These are phyloP conservation scores for Annulohypoxylon truncatum DNA, from an alignment of 2,329 filamentous ascomycete genomes.

Conservation along the genomic window DNA sequence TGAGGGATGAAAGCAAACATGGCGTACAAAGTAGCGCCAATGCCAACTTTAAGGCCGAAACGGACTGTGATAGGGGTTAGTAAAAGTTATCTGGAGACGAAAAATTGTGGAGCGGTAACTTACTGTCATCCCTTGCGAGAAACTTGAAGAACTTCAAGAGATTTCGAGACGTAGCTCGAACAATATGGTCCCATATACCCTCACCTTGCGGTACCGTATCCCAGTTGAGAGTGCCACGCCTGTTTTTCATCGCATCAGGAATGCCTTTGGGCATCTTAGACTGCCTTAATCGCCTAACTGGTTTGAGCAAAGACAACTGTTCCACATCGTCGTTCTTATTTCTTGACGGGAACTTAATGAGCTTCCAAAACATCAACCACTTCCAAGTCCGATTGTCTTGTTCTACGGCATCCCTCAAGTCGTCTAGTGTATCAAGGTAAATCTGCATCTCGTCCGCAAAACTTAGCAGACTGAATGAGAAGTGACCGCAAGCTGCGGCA, in stretches of 20 bases:
- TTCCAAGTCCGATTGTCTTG: conserved; percentile 75
- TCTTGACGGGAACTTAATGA: conserved; percentile 49
- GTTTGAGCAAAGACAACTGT: conserved; percentile 55
- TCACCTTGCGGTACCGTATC: conserved; percentile 61
- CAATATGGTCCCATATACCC: conserved; percentile 53
- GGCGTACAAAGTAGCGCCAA: conserved; percentile 89
- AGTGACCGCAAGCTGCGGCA: conserved; percentile 96
- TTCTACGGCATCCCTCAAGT: conserved; percentile 79
- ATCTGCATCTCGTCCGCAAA: conserved; percentile 90
- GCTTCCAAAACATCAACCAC: conserved; percentile 86
- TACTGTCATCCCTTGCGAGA: conserved; percentile 65
- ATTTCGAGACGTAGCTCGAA: conserved; percentile 59
- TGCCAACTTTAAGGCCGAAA: conserved; percentile 93
- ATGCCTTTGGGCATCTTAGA: conserved; percentile 68
- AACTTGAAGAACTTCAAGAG: conserved; percentile 60
- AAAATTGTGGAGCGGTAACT: conserved; percentile 36
- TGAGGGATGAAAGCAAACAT: conserved; percentile 85
- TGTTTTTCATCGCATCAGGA: conserved; percentile 63
- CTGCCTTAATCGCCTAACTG: conserved; percentile 61
- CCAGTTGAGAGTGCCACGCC: conserved; percentile 67
- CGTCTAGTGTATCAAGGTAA: conserved; percentile 86
- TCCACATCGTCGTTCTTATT: conserved; percentile 56
- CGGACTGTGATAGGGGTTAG: conserved; percentile 56
- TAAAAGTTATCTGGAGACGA: neutral
- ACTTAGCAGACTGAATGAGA: conserved; percentile 89